Evolutionary conservation across 768 basidiomycete genomes (phyloP).

Genomic region (Xerocomus potaroensis): DNA sequence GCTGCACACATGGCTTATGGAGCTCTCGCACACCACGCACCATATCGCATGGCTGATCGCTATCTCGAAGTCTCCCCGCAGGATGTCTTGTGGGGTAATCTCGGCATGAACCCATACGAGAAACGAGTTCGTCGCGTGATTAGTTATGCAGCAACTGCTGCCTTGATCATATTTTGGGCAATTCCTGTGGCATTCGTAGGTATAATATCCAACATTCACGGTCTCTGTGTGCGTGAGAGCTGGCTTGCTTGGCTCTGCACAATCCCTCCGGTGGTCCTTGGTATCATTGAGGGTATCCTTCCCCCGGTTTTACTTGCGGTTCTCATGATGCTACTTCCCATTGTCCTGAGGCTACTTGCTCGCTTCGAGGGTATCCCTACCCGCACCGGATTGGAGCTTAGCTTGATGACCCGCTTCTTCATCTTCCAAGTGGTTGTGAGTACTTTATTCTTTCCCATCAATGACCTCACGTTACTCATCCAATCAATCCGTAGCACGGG

Average conservation of each 20-base stretch:
- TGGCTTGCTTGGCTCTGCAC: constrained; percentile 87
- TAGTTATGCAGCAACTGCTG: constrained; percentile 73
- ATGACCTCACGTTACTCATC: background rate
- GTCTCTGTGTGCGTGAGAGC: constrained; percentile 54
- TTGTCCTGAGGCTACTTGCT: constrained; percentile 75
- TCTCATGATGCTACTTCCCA: constrained; percentile 86
- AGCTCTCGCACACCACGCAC: constrained; percentile 70
- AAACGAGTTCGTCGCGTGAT: constrained; percentile 59
- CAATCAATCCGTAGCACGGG: constrained; percentile 57
- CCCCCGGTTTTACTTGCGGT: constrained; percentile 86
- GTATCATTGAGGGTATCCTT: constrained; percentile 85
- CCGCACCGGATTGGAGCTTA: constrained; percentile 77
- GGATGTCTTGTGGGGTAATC: constrained; percentile 91
- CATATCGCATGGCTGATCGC: constrained; percentile 73
- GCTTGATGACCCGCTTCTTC: constrained; percentile 90
- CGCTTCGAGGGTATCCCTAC: constrained; percentile 90
- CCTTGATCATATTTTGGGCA: constrained; percentile 82
- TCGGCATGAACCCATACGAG: constrained; percentile 88
- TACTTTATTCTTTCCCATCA: constrained; percentile 12
- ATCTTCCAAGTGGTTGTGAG: constrained; percentile 87
- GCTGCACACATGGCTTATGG: constrained; percentile 87
- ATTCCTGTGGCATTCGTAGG: constrained; percentile 88
- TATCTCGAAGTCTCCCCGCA: constrained; percentile 80
- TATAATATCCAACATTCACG: constrained; percentile 73
- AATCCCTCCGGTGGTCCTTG: constrained; percentile 60